Conservation (phyloP, 1,284 basidiomycete species). For the Microbotryum violaceum region DNA sequence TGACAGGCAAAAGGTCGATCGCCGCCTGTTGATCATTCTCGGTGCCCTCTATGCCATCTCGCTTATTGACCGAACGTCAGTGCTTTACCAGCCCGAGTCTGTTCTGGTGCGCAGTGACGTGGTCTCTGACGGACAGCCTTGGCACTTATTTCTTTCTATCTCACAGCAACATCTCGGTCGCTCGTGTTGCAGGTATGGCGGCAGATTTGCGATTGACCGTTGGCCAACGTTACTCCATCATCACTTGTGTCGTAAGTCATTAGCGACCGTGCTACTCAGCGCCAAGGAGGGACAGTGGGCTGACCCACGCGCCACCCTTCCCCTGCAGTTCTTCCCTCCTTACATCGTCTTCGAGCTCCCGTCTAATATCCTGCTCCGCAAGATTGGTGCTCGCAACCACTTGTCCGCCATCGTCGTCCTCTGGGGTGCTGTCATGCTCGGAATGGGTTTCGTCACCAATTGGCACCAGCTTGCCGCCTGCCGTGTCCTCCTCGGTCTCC, state of each 20-base stretch:
- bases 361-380: slow-evolving; percentile 38
- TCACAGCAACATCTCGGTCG: slow-evolving; percentile 35
- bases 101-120: too few species aligned
- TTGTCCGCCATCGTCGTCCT: slow-evolving; percentile 37
- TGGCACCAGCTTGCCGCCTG: slow-evolving; percentile 42
- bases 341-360: slow-evolving; percentile 36
- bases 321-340: slow-evolving; percentile 38
- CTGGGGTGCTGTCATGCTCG: slow-evolving; percentile 44
- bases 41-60: slow-evolving; percentile 40
- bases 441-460: slow-evolving; percentile 38
- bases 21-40: slow-evolving; percentile 40
- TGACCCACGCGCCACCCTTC: too few species aligned
- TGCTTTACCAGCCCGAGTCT: too few species aligned
- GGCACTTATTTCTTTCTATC: slow-evolving; percentile 5
- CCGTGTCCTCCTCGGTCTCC: slow-evolving; percentile 42
- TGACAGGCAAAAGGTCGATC: slow-evolving; percentile 38
- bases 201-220: slow-evolving; percentile 34
- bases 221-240: slow-evolving; percentile 40
- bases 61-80: slow-evolving; percentile 32
- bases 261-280: too few species aligned
- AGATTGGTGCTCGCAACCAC: slow-evolving; percentile 42
- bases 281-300: too few species aligned
- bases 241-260: too few species aligned
- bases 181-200: slow-evolving; percentile 39
- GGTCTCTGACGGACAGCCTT: too few species aligned